Evolutionary conservation across 2,329 filamentous ascomycete genomes (phyloP), one percentile per base, ranked within the genome.

Genomic region (Cyphellophora attinorum): DNA sequence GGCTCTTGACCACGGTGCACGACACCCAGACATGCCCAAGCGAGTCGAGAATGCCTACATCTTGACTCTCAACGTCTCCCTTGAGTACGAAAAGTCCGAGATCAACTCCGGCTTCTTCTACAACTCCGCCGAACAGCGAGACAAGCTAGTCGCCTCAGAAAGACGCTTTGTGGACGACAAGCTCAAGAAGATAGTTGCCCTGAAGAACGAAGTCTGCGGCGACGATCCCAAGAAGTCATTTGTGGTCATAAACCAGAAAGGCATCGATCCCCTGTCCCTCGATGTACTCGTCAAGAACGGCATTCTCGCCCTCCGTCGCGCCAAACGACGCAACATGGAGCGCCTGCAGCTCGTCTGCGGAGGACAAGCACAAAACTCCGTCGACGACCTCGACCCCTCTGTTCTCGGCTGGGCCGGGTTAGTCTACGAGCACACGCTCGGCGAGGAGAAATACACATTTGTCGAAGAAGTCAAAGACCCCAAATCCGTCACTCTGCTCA

Each of bases 51-150:
- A 98, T 57, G 93, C 91, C 41, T 86, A 79, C 61, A 95, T 98
- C 53, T 69, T 98, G 41, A 94, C 85, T 16, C 70, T 98, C 53
- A 98, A 98, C 56, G 89, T 98, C 58, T 93, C 85, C 59, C 68
- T 98, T 43, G 91, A 98, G 60, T 98, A 98, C 60, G 91, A 98
- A 64, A 98, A 98, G 71, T 89, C 88, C 0, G 91, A 98, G 64
- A 93, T 98, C 61, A 98, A 98, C 74, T 95, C 88, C 27, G 79
- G 88, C 33, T 98, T 98, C 72, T 98, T 93, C 72, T 98, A 98
- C 68, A 94, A 84, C 21, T 93, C 80, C 55, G 91, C 91, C 17
- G 88, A 95, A 48, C 91, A 98, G 68, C 77, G 91, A 48, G 91
- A 96, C 54, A 98, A 96, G 71, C 76, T 98, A 27, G 91, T 98